Evolutionary conservation across 2,329 filamentous ascomycete genomes (phyloP), one percentile per base, ranked within the genome.

Genomic region (Colletotrichum phormii): DNA sequence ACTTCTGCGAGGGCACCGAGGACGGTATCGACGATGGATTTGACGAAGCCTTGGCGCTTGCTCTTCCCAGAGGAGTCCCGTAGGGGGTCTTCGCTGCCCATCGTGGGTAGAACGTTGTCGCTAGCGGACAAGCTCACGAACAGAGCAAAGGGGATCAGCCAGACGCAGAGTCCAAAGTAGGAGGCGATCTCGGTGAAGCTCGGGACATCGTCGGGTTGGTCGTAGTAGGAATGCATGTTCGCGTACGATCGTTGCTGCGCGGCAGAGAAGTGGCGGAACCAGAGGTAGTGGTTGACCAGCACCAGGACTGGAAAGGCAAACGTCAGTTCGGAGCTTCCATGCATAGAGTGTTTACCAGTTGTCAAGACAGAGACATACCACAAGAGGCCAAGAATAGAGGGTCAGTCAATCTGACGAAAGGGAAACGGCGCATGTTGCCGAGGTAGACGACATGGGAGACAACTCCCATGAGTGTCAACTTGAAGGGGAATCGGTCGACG

Each of bases 101-200:
- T 98, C 8, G 92, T 97, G 0, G 97, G 97, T 64, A 99, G 85
- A 4, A 98, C 94, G 80, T 98, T 98, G 80, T 99, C 97, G 67
- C 95, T 95, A 0, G 97, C 97, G 22, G 94, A 97, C 54, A 99
- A 84, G 78, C 94, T 97, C 63, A 99, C 96, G 80, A 99, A 99
- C 15, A 99, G 88, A 18, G 95, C 92, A 80, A 99, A 99, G 0
- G 97, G 97, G 0, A 98, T 94, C 1, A 99, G 88, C 97, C 97
- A 99, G 0, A 99, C 95, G 78, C 95, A 98, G 2, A 99, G 86
- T 0, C 97, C 97, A 80, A 99, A 99, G 83, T 97, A 99, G 0
- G 94, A 96, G 0, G 97, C 95, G 57, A 98, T 97, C 84, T 98
- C 95, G 22, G 94, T 95, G 81, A 99, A 99, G 49, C 90, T 92